Evolutionary conservation across 2,329 filamentous ascomycete genomes (phyloP).

Genomic region (Parastagonospora avenae): DNA sequence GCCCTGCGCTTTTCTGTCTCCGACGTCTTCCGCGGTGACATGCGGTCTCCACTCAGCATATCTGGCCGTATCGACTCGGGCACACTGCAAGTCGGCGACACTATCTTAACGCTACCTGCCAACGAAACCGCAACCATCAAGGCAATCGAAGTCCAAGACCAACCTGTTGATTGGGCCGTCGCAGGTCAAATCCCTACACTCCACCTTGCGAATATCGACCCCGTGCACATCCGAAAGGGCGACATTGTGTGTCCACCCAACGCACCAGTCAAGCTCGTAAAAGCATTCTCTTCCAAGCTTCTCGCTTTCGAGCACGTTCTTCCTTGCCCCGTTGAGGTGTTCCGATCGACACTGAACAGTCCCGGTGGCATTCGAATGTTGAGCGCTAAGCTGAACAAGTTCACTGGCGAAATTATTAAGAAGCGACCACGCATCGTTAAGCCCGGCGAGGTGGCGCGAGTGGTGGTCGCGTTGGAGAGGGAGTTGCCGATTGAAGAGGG

Average conservation of each 20-base stretch:
- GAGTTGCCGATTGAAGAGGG: constrained; percentile 81
- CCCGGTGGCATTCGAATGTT: constrained; percentile 76
- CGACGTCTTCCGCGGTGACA: constrained; percentile 81
- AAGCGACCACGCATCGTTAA: constrained; percentile 85
- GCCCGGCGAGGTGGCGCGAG: constrained; percentile 76
- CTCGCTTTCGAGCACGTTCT: constrained; percentile 88
- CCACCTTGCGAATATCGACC: constrained; percentile 84
- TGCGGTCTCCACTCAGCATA: constrained; percentile 81
- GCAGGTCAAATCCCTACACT: constrained; percentile 87
- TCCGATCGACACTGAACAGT: constrained; percentile 80
- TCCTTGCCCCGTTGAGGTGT: constrained; percentile 87
- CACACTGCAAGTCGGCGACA: constrained; percentile 82
- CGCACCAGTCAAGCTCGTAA: constrained; percentile 71
- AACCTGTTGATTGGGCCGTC: constrained; percentile 83
- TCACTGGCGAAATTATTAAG: constrained; percentile 74
- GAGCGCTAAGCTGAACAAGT: constrained; percentile 77
- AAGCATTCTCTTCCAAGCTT: constrained; percentile 79
- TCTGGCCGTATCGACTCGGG: constrained; percentile 86
- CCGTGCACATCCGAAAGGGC: constrained; percentile 75
- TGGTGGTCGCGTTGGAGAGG: constrained; percentile 74
- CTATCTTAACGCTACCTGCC: constrained; percentile 77
- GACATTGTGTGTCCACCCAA: constrained; percentile 81
- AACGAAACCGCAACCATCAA: constrained; percentile 82
- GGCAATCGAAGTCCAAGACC: constrained; percentile 75
- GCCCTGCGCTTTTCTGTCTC: constrained; percentile 85